Evolutionary conservation across 768 basidiomycete genomes (phyloP), one percentile per base, ranked within the genome.

Genomic region (Mycena vulgaris): DNA sequence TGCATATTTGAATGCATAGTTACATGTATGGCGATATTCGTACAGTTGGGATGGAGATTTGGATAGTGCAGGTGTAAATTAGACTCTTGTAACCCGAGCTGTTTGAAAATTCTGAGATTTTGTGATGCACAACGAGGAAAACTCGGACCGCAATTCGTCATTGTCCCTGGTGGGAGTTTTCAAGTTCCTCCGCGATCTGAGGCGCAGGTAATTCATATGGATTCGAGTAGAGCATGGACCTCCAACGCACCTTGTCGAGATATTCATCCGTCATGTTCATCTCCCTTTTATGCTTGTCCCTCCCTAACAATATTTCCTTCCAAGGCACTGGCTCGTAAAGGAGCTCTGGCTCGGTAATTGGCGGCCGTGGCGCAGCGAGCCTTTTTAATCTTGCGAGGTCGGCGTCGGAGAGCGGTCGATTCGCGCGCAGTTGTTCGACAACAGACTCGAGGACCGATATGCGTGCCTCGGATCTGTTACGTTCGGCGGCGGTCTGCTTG

Each of bases 401-500:
- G 37, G 81, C 86, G 72, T 80, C 79, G 4, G 86, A 80, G 56
- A 89, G 75, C 39, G 80, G 73, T 62, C 83, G 83, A 59, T 84
- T 83, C 2, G 87, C 83, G 39, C 84, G 83, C 55, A 93, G 79
- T 68, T 88, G 88, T 28, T 83, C 80, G 9, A 83, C 83, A 62
- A 93, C 85, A 59, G 89, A 88, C 65, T 89, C 85, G 65, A 94
- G 83, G 70, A 94, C 88, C 25, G 91, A 88, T 42, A 89, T 82
- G 66, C 88, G 90, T 6, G 92, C 90, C 59, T 85, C 78, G 48
- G 86, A 75, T 28, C 87, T 87, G 19, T 88, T 83, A 48, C 86
- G 86, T 66, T 92, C 89, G 48, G 89, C 89, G 52, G 84, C 86
- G 39, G 84, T 81, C 0, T 75, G 74, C 56, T 83, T 87, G 68